Conservation (phyloP, 805 yeast genomes). For the Kluyveromyces starmeri region DNA sequence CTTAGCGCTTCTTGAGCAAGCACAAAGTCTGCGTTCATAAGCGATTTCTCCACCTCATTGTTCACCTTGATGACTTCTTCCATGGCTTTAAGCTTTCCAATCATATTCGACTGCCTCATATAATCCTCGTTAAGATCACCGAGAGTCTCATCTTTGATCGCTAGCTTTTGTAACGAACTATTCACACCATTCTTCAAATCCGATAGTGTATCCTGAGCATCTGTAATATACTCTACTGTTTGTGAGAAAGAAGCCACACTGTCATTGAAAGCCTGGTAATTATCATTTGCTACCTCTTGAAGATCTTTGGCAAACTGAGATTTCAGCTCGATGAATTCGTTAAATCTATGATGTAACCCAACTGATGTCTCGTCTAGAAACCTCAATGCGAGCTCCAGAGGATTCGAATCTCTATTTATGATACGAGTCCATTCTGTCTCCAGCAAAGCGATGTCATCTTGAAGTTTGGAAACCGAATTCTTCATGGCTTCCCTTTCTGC, state of each 20-base stretch:
- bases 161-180: constrained; percentile 41
- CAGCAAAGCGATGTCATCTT: constrained; percentile 25
- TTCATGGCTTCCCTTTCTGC: constrained; percentile 24
- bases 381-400: constrained; percentile 76
- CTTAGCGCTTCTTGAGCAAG: constrained; percentile 52
- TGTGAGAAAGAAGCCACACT: constrained; percentile 78
- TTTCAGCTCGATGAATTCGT: constrained; percentile 57
- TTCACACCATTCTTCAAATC: constrained; percentile 41
- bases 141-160: constrained; percentile 46
- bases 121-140: constrained; percentile 59
- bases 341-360: constrained; percentile 71
- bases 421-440: constrained; percentile 43
- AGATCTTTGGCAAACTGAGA: constrained; percentile 48
- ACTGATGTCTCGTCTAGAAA: constrained; percentile 81
- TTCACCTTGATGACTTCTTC: constrained; percentile 53
- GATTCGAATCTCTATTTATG: constrained; percentile 52
- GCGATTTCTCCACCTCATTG: constrained; percentile 51
- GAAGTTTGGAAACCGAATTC: constrained; percentile 21
- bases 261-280: constrained; percentile 76
- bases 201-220: constrained; percentile 52
- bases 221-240: constrained; percentile 52
- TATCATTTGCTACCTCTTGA: constrained; percentile 65
- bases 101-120: constrained; percentile 52
- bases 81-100: constrained; percentile 61
- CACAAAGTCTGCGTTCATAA: constrained; percentile 62